Evolutionary conservation across 805 yeast genomes (phyloP).

Genomic region (Myxozyma lipomycoides): DNA sequence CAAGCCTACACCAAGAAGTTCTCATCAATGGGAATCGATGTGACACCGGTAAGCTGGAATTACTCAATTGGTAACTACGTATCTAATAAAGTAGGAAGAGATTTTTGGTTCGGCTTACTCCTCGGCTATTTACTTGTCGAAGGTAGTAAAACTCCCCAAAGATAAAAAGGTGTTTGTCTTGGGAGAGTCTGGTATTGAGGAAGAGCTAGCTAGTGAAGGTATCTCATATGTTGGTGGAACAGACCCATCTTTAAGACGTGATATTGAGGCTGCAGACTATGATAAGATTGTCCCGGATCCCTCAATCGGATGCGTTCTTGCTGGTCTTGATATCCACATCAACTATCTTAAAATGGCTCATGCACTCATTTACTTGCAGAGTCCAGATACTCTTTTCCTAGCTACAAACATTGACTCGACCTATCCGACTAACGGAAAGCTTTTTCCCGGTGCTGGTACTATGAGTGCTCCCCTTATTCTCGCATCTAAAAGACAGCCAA

Average conservation of each 20-base stretch:
- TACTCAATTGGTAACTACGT: background rate
- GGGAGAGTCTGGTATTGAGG: slow-evolving; percentile 83
- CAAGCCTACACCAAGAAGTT: slow-evolving; percentile 72
- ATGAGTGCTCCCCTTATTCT: slow-evolving; percentile 70
- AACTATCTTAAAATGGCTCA: slow-evolving; percentile 79
- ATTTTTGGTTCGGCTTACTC: slow-evolving; percentile 92
- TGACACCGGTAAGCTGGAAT: slow-evolving; percentile 25
- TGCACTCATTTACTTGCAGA: slow-evolving; percentile 73
- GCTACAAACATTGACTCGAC: slow-evolving; percentile 96
- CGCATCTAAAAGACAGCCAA: slow-evolving; percentile 78
- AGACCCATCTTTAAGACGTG: slow-evolving; percentile 51
- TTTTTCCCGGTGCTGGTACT: slow-evolving; percentile 94
- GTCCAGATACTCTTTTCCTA: slow-evolving; percentile 63
- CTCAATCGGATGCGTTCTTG: slow-evolving; percentile 79
- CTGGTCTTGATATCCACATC: slow-evolving; percentile 73
- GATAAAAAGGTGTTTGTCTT: slow-evolving; percentile 80
- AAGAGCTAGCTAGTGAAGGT: slow-evolving; percentile 72
- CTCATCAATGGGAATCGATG: slow-evolving; percentile 51
- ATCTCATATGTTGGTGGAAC: slow-evolving; percentile 78
- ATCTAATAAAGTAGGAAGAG: slow-evolving; percentile 46
- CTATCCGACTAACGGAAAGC: slow-evolving; percentile 79
- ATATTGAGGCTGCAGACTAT: slow-evolving; percentile 48
- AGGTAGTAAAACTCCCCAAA: slow-evolving; percentile 68
- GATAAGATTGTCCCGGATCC: slow-evolving; percentile 54
- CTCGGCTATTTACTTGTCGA: slow-evolving; percentile 76